Evolutionary conservation across 2,329 filamentous ascomycete species (phyloP).

Genomic region (Alternaria postmessia): DNA sequence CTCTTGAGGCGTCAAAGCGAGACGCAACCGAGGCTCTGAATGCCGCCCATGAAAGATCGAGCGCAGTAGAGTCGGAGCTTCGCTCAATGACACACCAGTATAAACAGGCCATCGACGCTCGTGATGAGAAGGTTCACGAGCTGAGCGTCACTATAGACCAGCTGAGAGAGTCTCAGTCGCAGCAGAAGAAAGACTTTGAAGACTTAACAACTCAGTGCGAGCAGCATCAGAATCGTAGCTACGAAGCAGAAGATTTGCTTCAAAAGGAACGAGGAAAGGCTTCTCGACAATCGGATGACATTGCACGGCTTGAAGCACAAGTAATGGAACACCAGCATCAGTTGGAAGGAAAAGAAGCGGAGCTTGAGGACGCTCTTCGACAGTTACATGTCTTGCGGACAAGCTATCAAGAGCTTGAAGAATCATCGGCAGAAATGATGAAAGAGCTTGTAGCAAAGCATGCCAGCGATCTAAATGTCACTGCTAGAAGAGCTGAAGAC

Average conservation of each 20-base stretch:
- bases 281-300: slow-evolving; percentile 27
- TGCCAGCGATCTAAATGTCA: slow-evolving; percentile 24
- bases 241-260: slow-evolving; percentile 33
- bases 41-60: slow-evolving; percentile 30
- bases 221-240: slow-evolving; percentile 40
- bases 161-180: slow-evolving; percentile 16
- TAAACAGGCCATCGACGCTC: slow-evolving; percentile 26
- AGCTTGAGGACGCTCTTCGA: slow-evolving; percentile 23
- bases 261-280: slow-evolving; percentile 26
- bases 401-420: slow-evolving; percentile 28
- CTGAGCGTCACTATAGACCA: slow-evolving; percentile 13
- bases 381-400: slow-evolving; percentile 29
- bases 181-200: slow-evolving; percentile 19
- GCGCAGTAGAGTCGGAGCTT: slow-evolving; percentile 50
- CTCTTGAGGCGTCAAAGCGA: slow-evolving; percentile 50
- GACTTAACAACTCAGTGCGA: slow-evolving; percentile 37
- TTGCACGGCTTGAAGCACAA: slow-evolving; percentile 31
- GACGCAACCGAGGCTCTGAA: slow-evolving; percentile 41
- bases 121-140: slow-evolving; percentile 16
- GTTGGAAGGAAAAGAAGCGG: slow-evolving; percentile 26
- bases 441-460: slow-evolving; percentile 28
- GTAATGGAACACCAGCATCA: slow-evolving; percentile 27
- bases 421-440: slow-evolving; percentile 27
- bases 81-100: slow-evolving; percentile 30
- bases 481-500: slow-evolving; percentile 20